Evolutionary conservation across 805 yeast species (phyloP), one percentile per base, ranked within the genome.

Genomic region (Pichia exigua): DNA sequence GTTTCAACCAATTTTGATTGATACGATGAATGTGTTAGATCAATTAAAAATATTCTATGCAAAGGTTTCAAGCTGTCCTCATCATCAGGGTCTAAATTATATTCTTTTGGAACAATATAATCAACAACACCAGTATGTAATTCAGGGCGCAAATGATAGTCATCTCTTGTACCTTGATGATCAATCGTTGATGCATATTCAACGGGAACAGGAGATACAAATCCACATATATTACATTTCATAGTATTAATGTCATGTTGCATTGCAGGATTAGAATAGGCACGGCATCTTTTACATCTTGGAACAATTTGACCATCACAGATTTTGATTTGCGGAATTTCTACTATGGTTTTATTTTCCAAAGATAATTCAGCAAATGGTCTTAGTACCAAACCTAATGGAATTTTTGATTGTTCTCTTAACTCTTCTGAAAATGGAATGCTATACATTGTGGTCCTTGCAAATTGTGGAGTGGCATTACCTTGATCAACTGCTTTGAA

Each of bases 271-370:
- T 92, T 94, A 55, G 90, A 75, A 66, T 90, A 94, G 1, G 96
- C 80, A 51, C 97, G 79, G 70, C 99, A 94, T 55, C 98, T 83
- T 58, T 81, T 78, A 69, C 99, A 94, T 59, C 99, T 78, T 35
- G 95, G 83, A 0, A 96, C 95, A 0, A 89, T 88, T 17, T 74
- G 74, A 42, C 72, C 63, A 8, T 62, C 62, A 24, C 73, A 68
- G 70, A 79, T 77, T 62, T 87, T 91, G 6, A 84, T 82, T 5
- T 76, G 74, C 0, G 96, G 95, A 2, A 90, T 78, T 0, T 68
- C 24, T 41, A 46, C 48, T 11, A 53, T 47, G 2, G 77, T 79
- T 17, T 76, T 83, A 46, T 76, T 78, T 0, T 73, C 65, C 32
- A 72, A 67, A 9, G 39, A 50, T 13, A 67, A 57, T 13, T 82